Percentiles rank a stretch among this genome's conserved stretches.
Conservation (phyloP, 1,284 basidiomycete genomes). For the Trichosporon faecale region DNA sequence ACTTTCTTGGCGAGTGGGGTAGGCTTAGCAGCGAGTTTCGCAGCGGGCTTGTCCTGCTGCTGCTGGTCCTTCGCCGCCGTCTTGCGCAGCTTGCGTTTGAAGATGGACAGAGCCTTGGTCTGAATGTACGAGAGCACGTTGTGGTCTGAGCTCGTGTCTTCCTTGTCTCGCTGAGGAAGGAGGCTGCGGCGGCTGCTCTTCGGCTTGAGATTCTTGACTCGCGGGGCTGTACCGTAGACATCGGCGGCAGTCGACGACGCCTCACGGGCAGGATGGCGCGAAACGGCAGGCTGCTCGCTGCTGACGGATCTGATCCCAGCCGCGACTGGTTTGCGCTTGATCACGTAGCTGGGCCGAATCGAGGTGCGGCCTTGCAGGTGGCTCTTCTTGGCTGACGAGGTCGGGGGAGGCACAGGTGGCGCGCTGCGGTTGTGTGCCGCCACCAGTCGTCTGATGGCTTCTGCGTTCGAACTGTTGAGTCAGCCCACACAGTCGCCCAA, state of each 20-base stretch:
- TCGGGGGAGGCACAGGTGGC: not conserved
- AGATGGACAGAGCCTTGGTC: not conserved
- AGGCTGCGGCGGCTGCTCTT: not conserved
- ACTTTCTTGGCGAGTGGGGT: not conserved
- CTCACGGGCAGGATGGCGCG: not conserved
- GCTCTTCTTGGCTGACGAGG: not conserved
- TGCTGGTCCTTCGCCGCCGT: not conserved
- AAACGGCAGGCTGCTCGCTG: not conserved
- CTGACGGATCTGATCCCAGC: not conserved
- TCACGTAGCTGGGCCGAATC: not conserved
- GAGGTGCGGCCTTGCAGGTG: not conserved
- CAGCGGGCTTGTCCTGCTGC: not conserved
- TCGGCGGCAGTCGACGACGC: not conserved
- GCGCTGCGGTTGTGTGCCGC: not conserved
- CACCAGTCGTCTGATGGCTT: not conserved
- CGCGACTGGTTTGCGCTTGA: not conserved
- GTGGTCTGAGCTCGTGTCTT: not conserved
- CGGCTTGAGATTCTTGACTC: not conserved
- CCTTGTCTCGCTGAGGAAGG: not conserved
- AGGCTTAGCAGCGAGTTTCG: not conserved
- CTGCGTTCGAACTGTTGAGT: not conserved
- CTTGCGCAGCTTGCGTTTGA: not conserved
- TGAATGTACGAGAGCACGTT: conserved; percentile 3
- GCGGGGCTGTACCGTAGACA: not conserved
- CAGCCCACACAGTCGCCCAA: not conserved